These are phyloP conservation scores for Annulohypoxylon nitens DNA, from an alignment of 495 filamentous ascomycete genomes.

Conservation along the genomic window DNA sequence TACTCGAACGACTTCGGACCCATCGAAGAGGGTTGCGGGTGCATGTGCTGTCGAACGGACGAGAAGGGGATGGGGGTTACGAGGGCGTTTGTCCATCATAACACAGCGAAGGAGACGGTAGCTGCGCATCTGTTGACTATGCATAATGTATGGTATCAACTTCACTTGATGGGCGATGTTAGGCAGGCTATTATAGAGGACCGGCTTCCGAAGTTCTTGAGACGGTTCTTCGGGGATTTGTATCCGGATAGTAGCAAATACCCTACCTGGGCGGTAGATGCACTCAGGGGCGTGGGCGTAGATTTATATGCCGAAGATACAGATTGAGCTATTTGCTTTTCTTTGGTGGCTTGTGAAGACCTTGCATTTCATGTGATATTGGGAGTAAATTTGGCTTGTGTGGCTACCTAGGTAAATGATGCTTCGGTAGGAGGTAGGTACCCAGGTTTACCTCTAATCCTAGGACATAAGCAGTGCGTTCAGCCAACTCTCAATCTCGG, in stretches of 20 bases:
- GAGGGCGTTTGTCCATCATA: slow-evolving; percentile 89
- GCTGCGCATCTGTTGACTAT: slow-evolving; percentile 94
- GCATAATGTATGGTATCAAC: slow-evolving; percentile 93
- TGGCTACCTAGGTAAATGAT: too few species aligned
- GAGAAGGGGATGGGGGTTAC: slow-evolving; percentile 89
- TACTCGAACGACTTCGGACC: slow-evolving; percentile 85
- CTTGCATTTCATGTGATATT: background rate
- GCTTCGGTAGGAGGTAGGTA: too few species aligned
- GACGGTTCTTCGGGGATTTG: slow-evolving; percentile 77
- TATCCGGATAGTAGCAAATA: slow-evolving; percentile 76
- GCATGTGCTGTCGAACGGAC: slow-evolving; percentile 78
- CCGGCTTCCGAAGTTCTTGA: slow-evolving; percentile 82
- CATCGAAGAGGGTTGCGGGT: slow-evolving; percentile 84
- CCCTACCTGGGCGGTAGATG: slow-evolving; percentile 86
- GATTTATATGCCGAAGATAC: slow-evolving; percentile 67
- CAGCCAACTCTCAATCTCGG: too few species aligned
- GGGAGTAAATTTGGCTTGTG: background rate
- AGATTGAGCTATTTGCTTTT: slow-evolving; percentile 7
- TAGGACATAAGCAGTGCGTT: too few species aligned
- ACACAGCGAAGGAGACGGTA: slow-evolving; percentile 93
- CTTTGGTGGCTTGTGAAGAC: slow-evolving; percentile 6
- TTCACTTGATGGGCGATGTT: slow-evolving; percentile 81
- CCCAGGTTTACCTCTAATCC: too few species aligned
- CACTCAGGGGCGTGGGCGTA: slow-evolving; percentile 85
- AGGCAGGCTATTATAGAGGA: slow-evolving; percentile 87